Conservation (phyloP, 257 asterid species). For the Solanum sparsipilum region DNA sequence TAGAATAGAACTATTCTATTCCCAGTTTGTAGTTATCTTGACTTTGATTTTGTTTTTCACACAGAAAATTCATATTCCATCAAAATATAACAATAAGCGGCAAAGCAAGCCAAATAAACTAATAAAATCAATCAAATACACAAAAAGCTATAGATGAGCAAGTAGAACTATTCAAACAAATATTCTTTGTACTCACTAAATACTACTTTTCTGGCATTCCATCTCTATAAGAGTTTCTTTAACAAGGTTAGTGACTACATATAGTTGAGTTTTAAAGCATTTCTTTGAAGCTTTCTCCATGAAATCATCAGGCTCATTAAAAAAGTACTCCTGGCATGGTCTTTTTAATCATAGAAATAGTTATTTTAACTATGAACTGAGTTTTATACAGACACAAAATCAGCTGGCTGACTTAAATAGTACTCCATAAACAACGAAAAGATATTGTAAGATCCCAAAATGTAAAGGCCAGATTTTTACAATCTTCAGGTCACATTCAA, state of each 20-base stretch:
- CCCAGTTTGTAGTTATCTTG: fast-evolving
- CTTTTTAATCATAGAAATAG: too few species aligned
- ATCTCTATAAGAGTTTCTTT: too few species aligned
- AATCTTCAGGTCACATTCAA: background rate
- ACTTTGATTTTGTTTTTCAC: background rate
- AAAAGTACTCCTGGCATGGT: background rate
- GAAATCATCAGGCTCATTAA: background rate
- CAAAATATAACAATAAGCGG: background rate
- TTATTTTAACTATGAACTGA: background rate
- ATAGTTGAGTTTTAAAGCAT: too few species aligned
- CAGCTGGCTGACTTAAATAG: background rate
- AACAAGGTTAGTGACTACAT: background rate
- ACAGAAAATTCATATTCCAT: background rate
- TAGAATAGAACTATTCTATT: background rate
- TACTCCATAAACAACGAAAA: background rate
- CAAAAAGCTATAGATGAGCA: background rate
- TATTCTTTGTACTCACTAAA: background rate
- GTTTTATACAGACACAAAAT: background rate
- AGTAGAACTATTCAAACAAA: background rate
- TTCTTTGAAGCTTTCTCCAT: background rate
- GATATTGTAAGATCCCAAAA: background rate
- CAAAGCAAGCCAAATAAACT: background rate
- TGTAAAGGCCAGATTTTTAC: background rate
- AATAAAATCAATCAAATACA: background rate
- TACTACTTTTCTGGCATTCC: background rate